phyloP scores from a whole-genome alignment of 805 yeast species.

The Teunomyces pallodes region DNA sequence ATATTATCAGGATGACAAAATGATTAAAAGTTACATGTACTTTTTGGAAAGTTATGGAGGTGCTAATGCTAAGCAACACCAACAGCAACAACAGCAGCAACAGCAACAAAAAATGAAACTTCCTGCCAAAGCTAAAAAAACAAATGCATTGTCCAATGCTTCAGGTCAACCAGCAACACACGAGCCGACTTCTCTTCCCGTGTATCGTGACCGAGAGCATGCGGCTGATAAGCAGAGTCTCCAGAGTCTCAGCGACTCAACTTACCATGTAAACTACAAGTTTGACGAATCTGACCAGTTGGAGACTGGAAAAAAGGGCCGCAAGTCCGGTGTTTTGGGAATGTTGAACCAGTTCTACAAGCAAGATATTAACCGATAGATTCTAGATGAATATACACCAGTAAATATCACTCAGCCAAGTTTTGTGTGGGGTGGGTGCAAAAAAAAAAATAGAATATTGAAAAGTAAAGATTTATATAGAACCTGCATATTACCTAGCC shows the following conservation, averaged over 20 bases:
- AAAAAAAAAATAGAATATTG: neutral
- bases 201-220: neutral
- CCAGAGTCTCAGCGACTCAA: conserved; percentile 20
- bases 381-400: conserved; percentile 5
- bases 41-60: conserved; percentile 77
- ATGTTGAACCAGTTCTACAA: conserved; percentile 78
- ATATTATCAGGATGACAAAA: conserved; percentile 71
- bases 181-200: neutral
- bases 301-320: conserved; percentile 26
- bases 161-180: neutral
- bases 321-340: conserved; percentile 64
- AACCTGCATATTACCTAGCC: neutral
- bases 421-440: neutral
- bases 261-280: conserved; percentile 26
- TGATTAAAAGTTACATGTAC: conserved; percentile 87
- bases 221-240: neutral
- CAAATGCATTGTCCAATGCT: neutral
- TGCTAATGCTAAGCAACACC: conserved; percentile 9
- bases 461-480: too few species aligned
- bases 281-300: conserved; percentile 32
- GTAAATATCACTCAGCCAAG: neutral
- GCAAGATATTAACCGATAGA: conserved; percentile 33
- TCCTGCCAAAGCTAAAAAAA: neutral
- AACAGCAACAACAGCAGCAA: conserved; percentile 2
- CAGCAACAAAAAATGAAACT: neutral